These are phyloP conservation scores for Collybiopsis luxurians DNA, from an alignment of 768 basidiomycete species.

Conservation along the genomic window DNA sequence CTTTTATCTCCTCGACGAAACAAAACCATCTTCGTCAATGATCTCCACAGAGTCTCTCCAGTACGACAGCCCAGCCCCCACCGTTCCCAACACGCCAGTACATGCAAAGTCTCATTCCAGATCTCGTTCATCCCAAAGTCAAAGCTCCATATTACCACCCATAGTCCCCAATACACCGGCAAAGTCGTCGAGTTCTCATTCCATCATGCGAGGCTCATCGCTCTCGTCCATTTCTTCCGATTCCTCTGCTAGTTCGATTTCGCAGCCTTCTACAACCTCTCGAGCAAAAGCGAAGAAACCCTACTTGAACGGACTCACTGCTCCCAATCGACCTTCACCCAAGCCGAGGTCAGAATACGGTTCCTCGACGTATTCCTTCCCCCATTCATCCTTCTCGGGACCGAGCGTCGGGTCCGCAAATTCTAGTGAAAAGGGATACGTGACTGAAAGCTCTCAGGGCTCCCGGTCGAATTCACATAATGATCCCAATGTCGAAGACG, in stretches of 20 bases:
- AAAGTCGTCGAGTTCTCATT: conserved; percentile 20
- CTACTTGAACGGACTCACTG: conserved; percentile 9
- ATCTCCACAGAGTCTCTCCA: conserved; percentile 7
- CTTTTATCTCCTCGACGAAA: conserved; percentile 91
- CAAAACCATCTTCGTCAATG: conserved; percentile 25
- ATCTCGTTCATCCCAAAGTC: conserved; percentile 22
- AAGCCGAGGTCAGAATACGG: conserved; percentile 13
- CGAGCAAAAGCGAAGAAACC: conserved; percentile 6
- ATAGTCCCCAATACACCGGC: conserved; percentile 29
- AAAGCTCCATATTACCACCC: conserved; percentile 16
- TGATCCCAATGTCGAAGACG: too few species aligned
- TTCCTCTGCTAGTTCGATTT: background rate
- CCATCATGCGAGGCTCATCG: conserved; percentile 8
- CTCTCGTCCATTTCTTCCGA: conserved; percentile 23
- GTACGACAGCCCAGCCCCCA: conserved; percentile 10
- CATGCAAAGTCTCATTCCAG: conserved; percentile 2
- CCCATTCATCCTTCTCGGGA: background rate
- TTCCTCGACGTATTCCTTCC: conserved; percentile 10
- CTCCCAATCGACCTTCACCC: conserved; percentile 16
- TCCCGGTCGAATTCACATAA: background rate
- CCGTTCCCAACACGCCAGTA: conserved; percentile 14
- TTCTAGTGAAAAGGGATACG: background rate
- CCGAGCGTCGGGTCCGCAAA: background rate
- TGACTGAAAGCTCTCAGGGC: background rate
- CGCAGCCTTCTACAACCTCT: background rate